Evolutionary conservation across 129 eudicot genomes (phyloP), one percentile per base, ranked within the genome.

Genomic region (Flaveria linearis): DNA sequence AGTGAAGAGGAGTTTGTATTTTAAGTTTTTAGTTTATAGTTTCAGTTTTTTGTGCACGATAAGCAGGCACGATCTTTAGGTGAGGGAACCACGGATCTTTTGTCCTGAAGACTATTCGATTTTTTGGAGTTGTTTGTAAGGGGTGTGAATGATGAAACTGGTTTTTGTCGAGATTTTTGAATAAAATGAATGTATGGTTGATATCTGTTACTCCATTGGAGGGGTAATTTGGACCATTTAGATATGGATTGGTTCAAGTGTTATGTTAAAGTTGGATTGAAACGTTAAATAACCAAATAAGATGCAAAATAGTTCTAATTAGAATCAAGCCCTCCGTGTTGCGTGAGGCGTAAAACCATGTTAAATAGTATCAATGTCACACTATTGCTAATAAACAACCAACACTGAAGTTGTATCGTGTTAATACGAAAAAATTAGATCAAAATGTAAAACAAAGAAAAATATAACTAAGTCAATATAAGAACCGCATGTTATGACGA

Each of bases 1-100:
- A 88, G 82, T 20, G 89, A 83, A 75, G 97, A 94, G 69, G 98
- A 91, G 78, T 91, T 91, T 69, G 96, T 86, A 17, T 89, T 92
- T 72, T 85, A 71, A 86, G 81, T n/a, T 55, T 45, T 20, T 14
- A 18, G 4, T 64, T 36, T 45, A 36, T 4, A 66, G 42, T 22
- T 12, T 46, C 17, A 60, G 47, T 41, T 43, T 66, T 52, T 43
- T 76, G 57, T 74, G 43, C 25, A 61, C 68, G 73, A 7, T 36
- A 71, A 52, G 36, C 65, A 72, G 82, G 60, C 71, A 25, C 55
- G 30, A 47, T 9, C 30, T 69, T 17, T 75, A 77, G 70, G 82
- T 78, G 71, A 70, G 64, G 25, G 63, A 51, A 49, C 9, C 25
- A 43, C 51, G 25, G 8, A 30, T 60, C 15, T 69, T 69, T 36